phyloP scores from a whole-genome alignment of 2,329 filamentous ascomycete genomes.

The Colletotrichum liriopes region DNA sequence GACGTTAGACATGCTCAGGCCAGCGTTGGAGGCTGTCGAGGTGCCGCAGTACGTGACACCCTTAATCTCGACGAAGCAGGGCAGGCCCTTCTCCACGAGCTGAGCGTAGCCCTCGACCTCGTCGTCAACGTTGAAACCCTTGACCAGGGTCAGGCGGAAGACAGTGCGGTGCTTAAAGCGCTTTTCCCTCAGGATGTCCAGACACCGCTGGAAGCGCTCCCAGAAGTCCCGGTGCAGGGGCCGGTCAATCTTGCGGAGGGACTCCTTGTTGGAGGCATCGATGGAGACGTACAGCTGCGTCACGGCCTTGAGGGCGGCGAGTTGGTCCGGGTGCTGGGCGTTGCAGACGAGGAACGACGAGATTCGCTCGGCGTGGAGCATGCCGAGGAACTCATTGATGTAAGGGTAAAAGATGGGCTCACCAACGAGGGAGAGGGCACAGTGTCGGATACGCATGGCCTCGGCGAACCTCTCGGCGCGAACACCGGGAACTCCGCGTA shows the following conservation, averaged over 20 bases:
- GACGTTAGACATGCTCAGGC: conserved; percentile 96
- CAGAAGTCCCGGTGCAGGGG: conserved; percentile 97
- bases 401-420: conserved; percentile 99
- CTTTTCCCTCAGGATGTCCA: conserved; percentile 89
- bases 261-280: conserved; percentile 92
- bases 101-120: conserved; percentile 92
- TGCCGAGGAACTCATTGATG: conserved; percentile 90
- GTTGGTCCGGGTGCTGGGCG: conserved; percentile 93
- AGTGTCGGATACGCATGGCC: conserved; percentile 94
- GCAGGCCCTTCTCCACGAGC: conserved; percentile 87
- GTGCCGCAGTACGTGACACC: conserved; percentile 98
- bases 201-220: conserved; percentile 93
- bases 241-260: conserved; percentile 88
- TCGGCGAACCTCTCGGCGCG: conserved; percentile 92
- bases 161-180: conserved; percentile 92
- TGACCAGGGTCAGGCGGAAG: conserved; percentile 94
- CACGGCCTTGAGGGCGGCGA: conserved; percentile 85
- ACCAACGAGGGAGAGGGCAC: conserved; percentile 91
- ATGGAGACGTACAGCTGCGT: conserved; percentile 98
- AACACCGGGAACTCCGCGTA: conserved; percentile 93
- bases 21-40: conserved; percentile 84
- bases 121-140: conserved; percentile 97
- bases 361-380: conserved; percentile 89
- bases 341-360: conserved; percentile 98
- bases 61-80: conserved; percentile 96